These are phyloP conservation scores for Trypanosomatidae sp. DNA, from an alignment of 208 protist genomes.

Conservation along the genomic window DNA sequence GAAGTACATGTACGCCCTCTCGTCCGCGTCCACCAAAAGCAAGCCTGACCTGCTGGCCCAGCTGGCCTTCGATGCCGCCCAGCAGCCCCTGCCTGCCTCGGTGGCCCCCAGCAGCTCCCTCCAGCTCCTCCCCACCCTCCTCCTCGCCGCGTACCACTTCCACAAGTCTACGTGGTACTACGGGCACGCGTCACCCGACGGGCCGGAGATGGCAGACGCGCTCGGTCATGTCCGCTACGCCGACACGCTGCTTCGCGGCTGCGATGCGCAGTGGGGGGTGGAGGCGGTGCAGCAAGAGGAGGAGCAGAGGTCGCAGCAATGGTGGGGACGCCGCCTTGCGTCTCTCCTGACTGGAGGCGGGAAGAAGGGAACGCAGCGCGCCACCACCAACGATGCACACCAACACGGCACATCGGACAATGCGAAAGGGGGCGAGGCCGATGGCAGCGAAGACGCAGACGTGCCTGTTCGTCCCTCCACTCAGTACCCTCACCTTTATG, in stretches of 20 bases:
- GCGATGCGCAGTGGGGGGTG: slow-evolving; percentile 27
- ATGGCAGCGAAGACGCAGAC: neutral
- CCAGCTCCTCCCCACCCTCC: slow-evolving; percentile 44
- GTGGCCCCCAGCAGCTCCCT: slow-evolving; percentile 21
- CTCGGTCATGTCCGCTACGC: slow-evolving; percentile 68
- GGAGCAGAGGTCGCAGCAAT: slow-evolving; percentile 21
- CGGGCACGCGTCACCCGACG: no score
- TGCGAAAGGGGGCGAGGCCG: no score
- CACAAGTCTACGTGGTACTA: slow-evolving; percentile 67
- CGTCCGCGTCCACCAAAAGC: slow-evolving; percentile 38
- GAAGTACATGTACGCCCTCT: slow-evolving; percentile 76
- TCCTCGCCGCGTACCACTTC: slow-evolving; percentile 64
- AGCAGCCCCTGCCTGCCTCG: slow-evolving; percentile 27
- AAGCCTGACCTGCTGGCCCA: slow-evolving; percentile 54
- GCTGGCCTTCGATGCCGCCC: slow-evolving; percentile 47
- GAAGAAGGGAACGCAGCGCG: no score
- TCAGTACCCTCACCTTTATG: slow-evolving; percentile 21
- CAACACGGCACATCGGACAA: neutral
- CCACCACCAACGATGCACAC: no score
- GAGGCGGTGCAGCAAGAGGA: slow-evolving; percentile 13
- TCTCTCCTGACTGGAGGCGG: slow-evolving; percentile 6
- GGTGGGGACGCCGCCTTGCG: slow-evolving; percentile 19
- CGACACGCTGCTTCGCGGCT: slow-evolving; percentile 35
- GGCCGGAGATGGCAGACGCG: slow-evolving; percentile 58
- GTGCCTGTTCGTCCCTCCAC: slow-evolving; percentile 3